Evolutionary conservation across 2,329 filamentous ascomycete genomes (phyloP).

Genomic region (Amauroascus niger): DNA sequence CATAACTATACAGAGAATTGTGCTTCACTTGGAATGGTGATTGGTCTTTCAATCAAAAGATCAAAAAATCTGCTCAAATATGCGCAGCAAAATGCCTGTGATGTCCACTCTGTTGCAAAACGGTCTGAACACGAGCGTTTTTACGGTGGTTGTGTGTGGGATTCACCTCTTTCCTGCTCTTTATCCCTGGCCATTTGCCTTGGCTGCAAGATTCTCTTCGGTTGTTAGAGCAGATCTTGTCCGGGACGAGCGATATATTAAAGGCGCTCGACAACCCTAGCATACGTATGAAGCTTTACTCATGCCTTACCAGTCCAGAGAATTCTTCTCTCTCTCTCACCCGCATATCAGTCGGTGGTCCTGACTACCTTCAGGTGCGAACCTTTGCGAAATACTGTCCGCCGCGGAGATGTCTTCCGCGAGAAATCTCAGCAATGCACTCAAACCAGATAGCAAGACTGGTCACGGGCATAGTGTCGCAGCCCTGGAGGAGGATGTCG

Average conservation of each 20-base stretch:
- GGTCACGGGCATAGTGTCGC: background rate
- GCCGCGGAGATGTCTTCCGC: background rate
- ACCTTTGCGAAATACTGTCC: no score
- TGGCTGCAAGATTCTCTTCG: background rate
- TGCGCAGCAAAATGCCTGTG: background rate
- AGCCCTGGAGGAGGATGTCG: background rate
- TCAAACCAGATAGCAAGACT: background rate
- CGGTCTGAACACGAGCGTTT: background rate
- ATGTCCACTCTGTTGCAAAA: background rate
- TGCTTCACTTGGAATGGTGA: background rate
- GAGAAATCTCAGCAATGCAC: background rate
- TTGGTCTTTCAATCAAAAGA: background rate
- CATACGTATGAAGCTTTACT: background rate
- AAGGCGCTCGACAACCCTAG: background rate
- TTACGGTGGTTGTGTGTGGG: background rate
- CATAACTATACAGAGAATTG: background rate
- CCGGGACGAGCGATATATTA: background rate
- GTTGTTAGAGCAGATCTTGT: background rate
- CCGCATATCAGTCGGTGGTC: background rate
- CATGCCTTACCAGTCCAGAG: background rate
- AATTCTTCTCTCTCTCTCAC: background rate
- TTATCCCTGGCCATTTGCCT: background rate
- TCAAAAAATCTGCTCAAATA: background rate
- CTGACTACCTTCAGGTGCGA: no score
- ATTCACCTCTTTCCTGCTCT: background rate